Evolutionary conservation across 176 grass and related monocot genomes (phyloP).

Genomic region (Aegilops tauschii): DNA sequence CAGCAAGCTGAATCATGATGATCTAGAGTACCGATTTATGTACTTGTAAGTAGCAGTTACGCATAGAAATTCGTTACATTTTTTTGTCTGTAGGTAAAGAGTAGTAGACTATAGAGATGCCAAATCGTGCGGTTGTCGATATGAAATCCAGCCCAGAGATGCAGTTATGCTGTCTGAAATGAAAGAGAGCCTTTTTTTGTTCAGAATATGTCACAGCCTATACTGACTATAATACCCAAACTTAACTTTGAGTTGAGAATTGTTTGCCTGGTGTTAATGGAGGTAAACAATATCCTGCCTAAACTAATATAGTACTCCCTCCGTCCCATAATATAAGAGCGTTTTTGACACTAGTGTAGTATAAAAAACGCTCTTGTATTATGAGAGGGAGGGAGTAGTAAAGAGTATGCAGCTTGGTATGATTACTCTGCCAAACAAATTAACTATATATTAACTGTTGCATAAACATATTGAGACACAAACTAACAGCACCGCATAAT

Average conservation of each 20-base stretch:
- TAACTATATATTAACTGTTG: background rate
- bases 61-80: background rate
- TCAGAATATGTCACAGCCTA: background rate
- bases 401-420: background rate
- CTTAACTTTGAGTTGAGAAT: background rate
- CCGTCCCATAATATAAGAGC: too few species aligned
- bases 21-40: slow-evolving; percentile 14
- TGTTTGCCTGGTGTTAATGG: background rate
- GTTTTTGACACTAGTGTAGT: too few species aligned
- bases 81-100: slow-evolving; percentile 19
- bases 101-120: slow-evolving; percentile 15
- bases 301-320: background rate
- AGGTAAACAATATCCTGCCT: background rate
- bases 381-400: too few species aligned
- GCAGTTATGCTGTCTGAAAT: background rate
- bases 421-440: background rate
- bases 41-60: slow-evolving; percentile 35
- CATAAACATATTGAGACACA: too few species aligned
- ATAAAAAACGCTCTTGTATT: too few species aligned
- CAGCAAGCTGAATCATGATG: slow-evolving; percentile 41
- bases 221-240: background rate
- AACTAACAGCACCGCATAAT: too few species aligned
- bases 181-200: background rate
- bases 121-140: slow-evolving; percentile 16
- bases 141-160: background rate